These are phyloP conservation scores for Verticillium tricorpus DNA, from an alignment of 2,329 filamentous ascomycete species.

Conservation along the genomic window DNA sequence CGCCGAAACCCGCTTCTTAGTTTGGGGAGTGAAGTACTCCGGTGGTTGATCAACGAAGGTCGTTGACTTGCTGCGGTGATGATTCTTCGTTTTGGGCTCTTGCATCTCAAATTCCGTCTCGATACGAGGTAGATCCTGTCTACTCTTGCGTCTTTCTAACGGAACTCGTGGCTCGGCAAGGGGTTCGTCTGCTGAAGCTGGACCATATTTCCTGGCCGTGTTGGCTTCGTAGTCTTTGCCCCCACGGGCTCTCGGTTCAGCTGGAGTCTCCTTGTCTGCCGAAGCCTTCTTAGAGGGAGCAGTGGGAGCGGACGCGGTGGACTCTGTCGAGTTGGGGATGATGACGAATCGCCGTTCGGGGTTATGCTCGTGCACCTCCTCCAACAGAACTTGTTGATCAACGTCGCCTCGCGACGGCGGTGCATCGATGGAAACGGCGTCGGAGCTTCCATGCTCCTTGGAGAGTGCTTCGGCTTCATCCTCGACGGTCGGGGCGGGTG, in stretches of 20 bases:
- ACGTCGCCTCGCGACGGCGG: constrained; percentile 57
- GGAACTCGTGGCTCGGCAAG: constrained; percentile 12
- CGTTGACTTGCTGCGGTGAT: constrained; percentile 31
- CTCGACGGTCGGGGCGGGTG: constrained; percentile 63
- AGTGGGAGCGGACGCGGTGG: not conserved
- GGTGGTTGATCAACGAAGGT: constrained; percentile 21
- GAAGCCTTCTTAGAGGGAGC: not conserved
- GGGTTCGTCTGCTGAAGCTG: constrained; percentile 20
- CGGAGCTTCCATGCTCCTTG: constrained; percentile 48
- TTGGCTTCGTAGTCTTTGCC: constrained; percentile 33
- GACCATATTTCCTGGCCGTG: constrained; percentile 34
- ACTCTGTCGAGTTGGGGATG: constrained; percentile 30
- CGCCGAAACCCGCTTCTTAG: constrained; percentile 18
- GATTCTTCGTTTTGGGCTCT: constrained; percentile 18
- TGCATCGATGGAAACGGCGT: constrained; percentile 41
- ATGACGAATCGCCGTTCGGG: constrained; percentile 64
- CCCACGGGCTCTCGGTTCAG: constrained; percentile 7
- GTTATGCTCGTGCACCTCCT: constrained; percentile 56
- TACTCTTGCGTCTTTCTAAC: constrained; percentile 27
- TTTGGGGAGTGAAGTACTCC: constrained; percentile 23
- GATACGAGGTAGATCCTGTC: constrained; percentile 38
- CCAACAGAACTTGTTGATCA: constrained; percentile 64
- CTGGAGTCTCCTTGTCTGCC: not conserved
- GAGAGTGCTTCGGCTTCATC: constrained; percentile 61
- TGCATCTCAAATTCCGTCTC: constrained; percentile 33